Evolutionary conservation across 2,329 filamentous ascomycete species (phyloP).

Genomic region (Trichoderma asperellum): DNA sequence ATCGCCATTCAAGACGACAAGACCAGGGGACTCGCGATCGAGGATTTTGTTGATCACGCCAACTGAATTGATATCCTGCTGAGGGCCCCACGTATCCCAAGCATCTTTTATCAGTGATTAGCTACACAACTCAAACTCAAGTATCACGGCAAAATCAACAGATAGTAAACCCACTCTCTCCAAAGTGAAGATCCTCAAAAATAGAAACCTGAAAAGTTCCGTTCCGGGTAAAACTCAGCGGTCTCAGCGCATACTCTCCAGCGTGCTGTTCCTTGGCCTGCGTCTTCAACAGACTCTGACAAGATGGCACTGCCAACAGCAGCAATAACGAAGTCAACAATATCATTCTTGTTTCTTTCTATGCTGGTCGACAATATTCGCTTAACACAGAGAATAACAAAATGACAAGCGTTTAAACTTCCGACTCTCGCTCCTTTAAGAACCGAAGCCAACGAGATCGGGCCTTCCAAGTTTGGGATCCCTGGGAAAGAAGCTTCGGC

Average conservation of each 20-base stretch:
- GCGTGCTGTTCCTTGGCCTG: neutral
- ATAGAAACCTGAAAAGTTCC: conserved; percentile 60
- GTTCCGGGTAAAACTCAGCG: conserved; percentile 45
- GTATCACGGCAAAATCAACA: neutral
- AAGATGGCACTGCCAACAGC: conserved; percentile 9
- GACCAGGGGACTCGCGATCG: conserved; percentile 57
- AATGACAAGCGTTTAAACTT: neutral
- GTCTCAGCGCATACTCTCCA: neutral
- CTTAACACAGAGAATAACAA: neutral
- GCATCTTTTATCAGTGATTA: conserved; percentile 42
- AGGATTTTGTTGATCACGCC: conserved; percentile 63
- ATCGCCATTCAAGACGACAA: conserved; percentile 73
- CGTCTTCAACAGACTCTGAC: conserved; percentile 1
- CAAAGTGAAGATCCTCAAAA: conserved; percentile 73
- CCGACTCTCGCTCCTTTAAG: neutral
- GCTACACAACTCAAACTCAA: conserved; percentile 7
- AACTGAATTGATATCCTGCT: conserved; percentile 61
- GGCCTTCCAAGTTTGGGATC: neutral
- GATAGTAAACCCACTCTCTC: conserved; percentile 57
- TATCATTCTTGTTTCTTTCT: conserved; percentile 3
- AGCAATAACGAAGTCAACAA: neutral
- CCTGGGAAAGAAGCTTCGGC: neutral
- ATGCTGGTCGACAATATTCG: neutral
- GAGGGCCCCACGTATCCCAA: conserved; percentile 49
- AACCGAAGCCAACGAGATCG: neutral